phyloP scores from a whole-genome alignment of 495 filamentous ascomycete genomes.

The Annulohypoxylon nitens region DNA sequence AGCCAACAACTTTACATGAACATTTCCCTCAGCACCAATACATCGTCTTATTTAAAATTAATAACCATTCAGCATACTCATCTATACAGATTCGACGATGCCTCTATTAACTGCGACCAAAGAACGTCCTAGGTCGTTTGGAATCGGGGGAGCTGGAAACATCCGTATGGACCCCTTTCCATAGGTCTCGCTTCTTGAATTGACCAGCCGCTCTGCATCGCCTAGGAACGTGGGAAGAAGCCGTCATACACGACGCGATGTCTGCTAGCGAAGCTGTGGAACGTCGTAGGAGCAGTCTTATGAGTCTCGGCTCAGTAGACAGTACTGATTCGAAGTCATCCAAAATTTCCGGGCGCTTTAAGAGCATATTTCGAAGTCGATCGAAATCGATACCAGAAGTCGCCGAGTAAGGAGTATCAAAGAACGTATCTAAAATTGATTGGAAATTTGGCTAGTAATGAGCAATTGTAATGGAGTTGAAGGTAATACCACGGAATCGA shows the following conservation, averaged over 20 bases:
- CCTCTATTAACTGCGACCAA: constrained; percentile 13
- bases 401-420: not conserved
- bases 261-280: constrained; percentile 22
- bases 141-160: constrained; percentile 52
- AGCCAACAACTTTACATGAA: not conserved
- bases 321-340: constrained; percentile 33
- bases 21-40: not conserved
- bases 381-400: constrained; percentile 24
- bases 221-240: constrained; percentile 41
- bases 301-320: constrained; percentile 25
- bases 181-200: not conserved
- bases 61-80: not conserved
- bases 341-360: constrained; percentile 29
- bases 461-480: not conserved
- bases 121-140: constrained; percentile 49
- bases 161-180: constrained; percentile 42
- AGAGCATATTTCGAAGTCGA: constrained; percentile 30
- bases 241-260: constrained; percentile 21
- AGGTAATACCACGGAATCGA: not conserved
- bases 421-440: not conserved
- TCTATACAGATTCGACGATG: not conserved
- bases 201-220: not conserved
- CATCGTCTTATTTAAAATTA: not conserved
- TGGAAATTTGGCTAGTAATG: not conserved
- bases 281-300: constrained; percentile 38